Evolutionary conservation across 2,329 filamentous ascomycete genomes (phyloP).

Genomic region (Diaporthe capsici): DNA sequence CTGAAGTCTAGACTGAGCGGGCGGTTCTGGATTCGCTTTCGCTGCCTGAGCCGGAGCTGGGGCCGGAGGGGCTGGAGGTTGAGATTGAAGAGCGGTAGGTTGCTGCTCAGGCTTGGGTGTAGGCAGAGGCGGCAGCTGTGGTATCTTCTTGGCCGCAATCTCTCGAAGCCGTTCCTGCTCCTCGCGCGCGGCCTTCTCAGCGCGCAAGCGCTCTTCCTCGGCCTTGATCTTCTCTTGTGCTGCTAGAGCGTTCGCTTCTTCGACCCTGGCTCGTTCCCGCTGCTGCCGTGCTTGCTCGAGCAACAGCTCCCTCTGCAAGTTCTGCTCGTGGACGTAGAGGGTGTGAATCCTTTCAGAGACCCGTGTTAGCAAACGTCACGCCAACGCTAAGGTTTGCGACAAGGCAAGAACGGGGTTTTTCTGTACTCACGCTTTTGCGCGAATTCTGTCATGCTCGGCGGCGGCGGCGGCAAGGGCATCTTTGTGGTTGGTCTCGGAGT

Average conservation of each 20-base stretch:
- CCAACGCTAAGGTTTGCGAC: background rate
- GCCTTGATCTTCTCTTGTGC: conserved; percentile 49
- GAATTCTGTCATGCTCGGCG: conserved; percentile 38
- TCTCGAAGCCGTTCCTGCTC: conserved; percentile 37
- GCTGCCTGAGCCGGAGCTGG: conserved; percentile 31
- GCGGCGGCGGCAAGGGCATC: conserved; percentile 39
- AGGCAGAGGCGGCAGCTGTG: conserved; percentile 35
- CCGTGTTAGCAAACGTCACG: conserved; percentile 7
- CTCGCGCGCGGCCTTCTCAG: conserved; percentile 35
- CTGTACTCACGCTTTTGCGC: conserved; percentile 39
- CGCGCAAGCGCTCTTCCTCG: conserved; percentile 44
- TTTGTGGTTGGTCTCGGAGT: conserved; percentile 39
- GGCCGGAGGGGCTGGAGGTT: conserved; percentile 23
- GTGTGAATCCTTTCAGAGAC: conserved; percentile 49
- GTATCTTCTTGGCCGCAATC: conserved; percentile 32
- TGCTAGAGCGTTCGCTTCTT: conserved; percentile 29
- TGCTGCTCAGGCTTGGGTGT: conserved; percentile 8
- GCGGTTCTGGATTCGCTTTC: background rate
- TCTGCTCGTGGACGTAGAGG: conserved; percentile 46
- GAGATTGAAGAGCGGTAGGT: conserved; percentile 28
- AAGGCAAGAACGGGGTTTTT: background rate
- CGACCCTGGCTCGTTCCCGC: conserved; percentile 42
- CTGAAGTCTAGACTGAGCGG: background rate
- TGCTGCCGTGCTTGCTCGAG: conserved; percentile 46
- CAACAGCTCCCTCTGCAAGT: conserved; percentile 46